Conservation (phyloP, 2,329 filamentous ascomycete genomes). For the Myriosclerotinia scirpicola region DNA sequence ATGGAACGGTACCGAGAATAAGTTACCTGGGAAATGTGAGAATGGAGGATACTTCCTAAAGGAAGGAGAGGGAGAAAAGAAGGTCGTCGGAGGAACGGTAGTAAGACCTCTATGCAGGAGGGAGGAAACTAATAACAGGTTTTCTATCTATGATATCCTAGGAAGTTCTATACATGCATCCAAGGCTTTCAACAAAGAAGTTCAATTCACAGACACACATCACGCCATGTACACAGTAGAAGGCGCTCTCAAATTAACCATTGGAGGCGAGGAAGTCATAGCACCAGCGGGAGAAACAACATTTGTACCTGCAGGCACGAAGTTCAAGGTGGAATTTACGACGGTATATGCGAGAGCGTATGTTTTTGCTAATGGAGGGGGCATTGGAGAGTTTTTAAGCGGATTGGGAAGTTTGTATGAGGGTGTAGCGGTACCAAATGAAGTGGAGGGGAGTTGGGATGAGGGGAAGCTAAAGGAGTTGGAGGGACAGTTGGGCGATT, state of each 20-base stretch:
- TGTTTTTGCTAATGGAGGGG: slow-evolving; percentile 38
- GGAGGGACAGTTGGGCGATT: not conserved
- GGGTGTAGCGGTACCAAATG: not conserved
- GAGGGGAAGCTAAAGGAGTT: not conserved
- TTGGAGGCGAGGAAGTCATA: slow-evolving; percentile 40
- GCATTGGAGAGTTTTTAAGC: slow-evolving; percentile 31
- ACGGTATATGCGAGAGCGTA: slow-evolving; percentile 34
- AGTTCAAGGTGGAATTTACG: slow-evolving; percentile 28
- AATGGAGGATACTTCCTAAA: slow-evolving; percentile 51
- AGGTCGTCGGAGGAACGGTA: slow-evolving; percentile 48
- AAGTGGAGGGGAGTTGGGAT: not conserved
- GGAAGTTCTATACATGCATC: slow-evolving; percentile 43
- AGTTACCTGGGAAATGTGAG: slow-evolving; percentile 43
- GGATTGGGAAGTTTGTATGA: slow-evolving; percentile 1
- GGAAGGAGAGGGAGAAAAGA: slow-evolving; percentile 51
- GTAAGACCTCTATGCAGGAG: slow-evolving; percentile 50
- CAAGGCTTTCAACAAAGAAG: slow-evolving; percentile 42
- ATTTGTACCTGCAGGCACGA: slow-evolving; percentile 34
- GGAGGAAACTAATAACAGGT: slow-evolving; percentile 49
- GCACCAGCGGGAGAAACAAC: slow-evolving; percentile 32
- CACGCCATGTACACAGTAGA: slow-evolving; percentile 54
- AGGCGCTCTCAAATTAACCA: slow-evolving; percentile 46
- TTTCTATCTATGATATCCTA: slow-evolving; percentile 55
- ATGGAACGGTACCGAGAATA: slow-evolving; percentile 46
- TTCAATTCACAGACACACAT: slow-evolving; percentile 50